Percentiles rank a stretch among this genome's conserved stretches.
These are phyloP conservation scores for Zanthoxylum bungeanum DNA, from an alignment of 345 rosid genomes.

Conservation along the genomic window DNA sequence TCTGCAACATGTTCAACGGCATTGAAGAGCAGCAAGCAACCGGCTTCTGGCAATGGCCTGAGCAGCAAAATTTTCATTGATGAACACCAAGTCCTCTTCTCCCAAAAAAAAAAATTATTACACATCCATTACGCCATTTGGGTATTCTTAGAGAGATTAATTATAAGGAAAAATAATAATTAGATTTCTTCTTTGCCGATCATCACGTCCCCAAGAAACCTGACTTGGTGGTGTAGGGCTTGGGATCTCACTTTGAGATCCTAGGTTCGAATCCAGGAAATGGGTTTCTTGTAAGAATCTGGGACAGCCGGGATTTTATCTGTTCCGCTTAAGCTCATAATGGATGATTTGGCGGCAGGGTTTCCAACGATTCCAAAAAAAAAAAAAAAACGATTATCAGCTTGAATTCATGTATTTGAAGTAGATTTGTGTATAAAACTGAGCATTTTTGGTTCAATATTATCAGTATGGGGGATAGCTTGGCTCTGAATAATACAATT, in stretches of 20 bases:
- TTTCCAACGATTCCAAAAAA: too few species aligned
- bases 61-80: slow-evolving; percentile 59
- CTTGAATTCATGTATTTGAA: slow-evolving; percentile 20
- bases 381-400: too few species aligned
- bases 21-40: slow-evolving; percentile 66
- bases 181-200: slow-evolving; percentile 19
- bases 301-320: too few species aligned
- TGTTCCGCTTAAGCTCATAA: too few species aligned
- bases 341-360: too few species aligned
- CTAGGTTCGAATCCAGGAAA: too few species aligned
- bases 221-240: too few species aligned
- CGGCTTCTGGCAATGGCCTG: slow-evolving; percentile 71
- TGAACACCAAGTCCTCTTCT: slow-evolving; percentile 19
- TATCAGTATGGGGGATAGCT: slow-evolving; percentile 24
- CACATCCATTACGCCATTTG: slow-evolving; percentile 8
- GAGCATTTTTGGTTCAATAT: slow-evolving; percentile 28
- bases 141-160: slow-evolving; percentile 13
- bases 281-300: too few species aligned
- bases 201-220: too few species aligned
- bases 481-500: slow-evolving; percentile 26
- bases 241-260: too few species aligned
- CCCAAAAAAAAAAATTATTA: slow-evolving; percentile 6
- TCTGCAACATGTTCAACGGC: slow-evolving; percentile 67
- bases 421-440: slow-evolving; percentile 32
- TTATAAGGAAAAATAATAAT: slow-evolving; percentile 10